These are phyloP conservation scores for Diaporthe ampelina DNA, from an alignment of 2,329 filamentous ascomycete species.

Conservation along the genomic window DNA sequence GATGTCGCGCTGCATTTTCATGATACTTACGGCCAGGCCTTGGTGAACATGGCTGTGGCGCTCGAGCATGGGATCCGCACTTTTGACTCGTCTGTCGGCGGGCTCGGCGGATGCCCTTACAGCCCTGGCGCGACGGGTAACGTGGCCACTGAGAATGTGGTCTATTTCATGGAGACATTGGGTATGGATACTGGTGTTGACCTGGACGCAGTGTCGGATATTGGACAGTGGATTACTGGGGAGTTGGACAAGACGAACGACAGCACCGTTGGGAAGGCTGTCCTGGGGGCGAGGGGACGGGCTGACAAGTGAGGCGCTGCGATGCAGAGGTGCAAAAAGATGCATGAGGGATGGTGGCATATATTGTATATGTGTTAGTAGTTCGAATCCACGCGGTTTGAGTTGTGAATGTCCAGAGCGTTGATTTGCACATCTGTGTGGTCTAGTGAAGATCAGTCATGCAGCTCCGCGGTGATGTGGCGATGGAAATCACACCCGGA, in stretches of 20 bases:
- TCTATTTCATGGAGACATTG: conserved; percentile 81
- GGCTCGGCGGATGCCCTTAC: conserved; percentile 87
- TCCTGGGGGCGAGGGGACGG: conserved; percentile 62
- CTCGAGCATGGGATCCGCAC: conserved; percentile 83
- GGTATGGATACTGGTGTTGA: conserved; percentile 83
- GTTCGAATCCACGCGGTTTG: not conserved
- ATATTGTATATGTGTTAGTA: not conserved
- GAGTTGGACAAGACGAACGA: conserved; percentile 74
- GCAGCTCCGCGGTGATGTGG: not conserved
- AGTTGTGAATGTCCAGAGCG: not conserved
- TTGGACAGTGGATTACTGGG: conserved; percentile 79
- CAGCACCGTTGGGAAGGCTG: conserved; percentile 77
- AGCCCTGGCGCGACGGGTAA: conserved; percentile 90
- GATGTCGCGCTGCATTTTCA: conserved; percentile 89
- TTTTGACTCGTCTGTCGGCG: conserved; percentile 85
- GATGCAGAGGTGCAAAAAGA: conserved; percentile 2
- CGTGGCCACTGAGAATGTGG: conserved; percentile 86
- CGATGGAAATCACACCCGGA: not conserved
- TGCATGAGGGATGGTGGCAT: not conserved
- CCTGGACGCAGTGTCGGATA: conserved; percentile 74
- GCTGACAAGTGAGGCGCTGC: not conserved
- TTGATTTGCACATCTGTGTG: not conserved
- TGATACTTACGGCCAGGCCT: conserved; percentile 87
- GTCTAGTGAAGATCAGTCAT: not conserved
- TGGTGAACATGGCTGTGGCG: conserved; percentile 85